Evolutionary conservation across 495 filamentous ascomycete genomes (phyloP).

Genomic region (Lophiostoma macrostomum): DNA sequence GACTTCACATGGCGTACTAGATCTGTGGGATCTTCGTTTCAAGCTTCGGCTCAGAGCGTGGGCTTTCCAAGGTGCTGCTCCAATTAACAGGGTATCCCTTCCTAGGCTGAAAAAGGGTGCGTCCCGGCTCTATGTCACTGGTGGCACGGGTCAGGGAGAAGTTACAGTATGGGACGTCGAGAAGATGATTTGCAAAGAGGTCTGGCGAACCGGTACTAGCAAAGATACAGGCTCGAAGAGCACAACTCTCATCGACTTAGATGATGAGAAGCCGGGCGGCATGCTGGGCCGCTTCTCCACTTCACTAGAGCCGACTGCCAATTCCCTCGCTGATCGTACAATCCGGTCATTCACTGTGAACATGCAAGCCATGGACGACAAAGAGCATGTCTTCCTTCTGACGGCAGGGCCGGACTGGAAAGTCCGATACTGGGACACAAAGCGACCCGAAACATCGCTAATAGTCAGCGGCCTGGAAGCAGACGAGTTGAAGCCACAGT

Average conservation of each 20-base stretch:
- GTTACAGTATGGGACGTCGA: constrained; percentile 96
- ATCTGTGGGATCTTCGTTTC: constrained; percentile 96
- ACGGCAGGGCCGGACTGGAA: constrained; percentile 87
- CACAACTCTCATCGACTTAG: constrained; percentile 85
- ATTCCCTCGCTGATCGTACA: constrained; percentile 49
- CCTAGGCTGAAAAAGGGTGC: constrained; percentile 62
- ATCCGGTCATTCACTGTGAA: constrained; percentile 53
- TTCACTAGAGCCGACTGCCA: constrained; percentile 52
- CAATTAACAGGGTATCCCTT: constrained; percentile 75
- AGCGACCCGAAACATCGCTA: constrained; percentile 65
- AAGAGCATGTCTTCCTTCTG: constrained; percentile 65
- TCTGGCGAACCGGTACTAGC: constrained; percentile 64
- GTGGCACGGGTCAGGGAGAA: constrained; percentile 86
- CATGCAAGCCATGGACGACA: constrained; percentile 54
- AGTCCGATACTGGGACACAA: constrained; percentile 88
- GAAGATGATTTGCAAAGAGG: constrained; percentile 81
- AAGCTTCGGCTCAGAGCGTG: constrained; percentile 80
- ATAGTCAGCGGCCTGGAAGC: constrained; percentile 75
- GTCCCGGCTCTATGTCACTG: constrained; percentile 82
- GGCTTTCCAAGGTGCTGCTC: constrained; percentile 76
- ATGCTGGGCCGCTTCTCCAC: constrained; percentile 88
- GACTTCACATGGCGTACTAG: constrained; percentile 87
- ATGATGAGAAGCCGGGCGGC: constrained; percentile 80
- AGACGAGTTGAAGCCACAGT: constrained; percentile 69
- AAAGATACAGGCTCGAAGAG: constrained; percentile 55